Evolutionary conservation across 768 basidiomycete genomes (phyloP).

Genomic region (Cystobasidium onofrii): DNA sequence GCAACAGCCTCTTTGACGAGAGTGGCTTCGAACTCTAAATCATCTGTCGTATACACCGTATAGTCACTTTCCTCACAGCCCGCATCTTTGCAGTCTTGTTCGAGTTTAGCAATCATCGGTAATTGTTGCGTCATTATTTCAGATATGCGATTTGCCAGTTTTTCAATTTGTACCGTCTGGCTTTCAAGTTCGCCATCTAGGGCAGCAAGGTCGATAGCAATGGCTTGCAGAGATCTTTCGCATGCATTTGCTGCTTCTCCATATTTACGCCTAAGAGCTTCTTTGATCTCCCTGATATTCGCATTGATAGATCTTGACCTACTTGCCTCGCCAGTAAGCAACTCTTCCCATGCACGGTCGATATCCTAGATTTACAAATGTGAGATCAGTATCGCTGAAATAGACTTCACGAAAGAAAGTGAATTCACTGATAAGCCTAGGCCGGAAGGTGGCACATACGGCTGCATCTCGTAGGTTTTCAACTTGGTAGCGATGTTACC

Average conservation of each 20-base stretch:
- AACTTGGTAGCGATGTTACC: conserved; percentile 91
- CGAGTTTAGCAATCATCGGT: conserved; percentile 53
- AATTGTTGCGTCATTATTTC: neutral
- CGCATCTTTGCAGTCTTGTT: conserved; percentile 68
- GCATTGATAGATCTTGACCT: conserved; percentile 77
- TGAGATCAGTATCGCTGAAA: neutral
- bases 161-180: neutral
- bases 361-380: conserved; percentile 52
- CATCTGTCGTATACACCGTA: conserved; percentile 78
- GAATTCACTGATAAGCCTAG: conserved; percentile 55
- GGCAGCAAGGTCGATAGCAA: conserved; percentile 64
- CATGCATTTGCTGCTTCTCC: conserved; percentile 70
- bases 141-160: neutral
- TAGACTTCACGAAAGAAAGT: too few species aligned
- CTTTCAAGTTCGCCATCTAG: conserved; percentile 73
- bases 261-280: conserved; percentile 46
- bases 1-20: conserved; percentile 68
- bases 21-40: conserved; percentile 80
- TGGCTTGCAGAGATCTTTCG: conserved; percentile 57
- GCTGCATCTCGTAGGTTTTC: conserved; percentile 73
- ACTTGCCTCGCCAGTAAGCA: conserved; percentile 66
- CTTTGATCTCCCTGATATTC: conserved; percentile 61
- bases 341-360: conserved; percentile 64
- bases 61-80: conserved; percentile 97
- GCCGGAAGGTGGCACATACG: conserved; percentile 71